Conservation (phyloP, 2,329 filamentous ascomycete species). For the Beauveria scarabaeidicola region DNA sequence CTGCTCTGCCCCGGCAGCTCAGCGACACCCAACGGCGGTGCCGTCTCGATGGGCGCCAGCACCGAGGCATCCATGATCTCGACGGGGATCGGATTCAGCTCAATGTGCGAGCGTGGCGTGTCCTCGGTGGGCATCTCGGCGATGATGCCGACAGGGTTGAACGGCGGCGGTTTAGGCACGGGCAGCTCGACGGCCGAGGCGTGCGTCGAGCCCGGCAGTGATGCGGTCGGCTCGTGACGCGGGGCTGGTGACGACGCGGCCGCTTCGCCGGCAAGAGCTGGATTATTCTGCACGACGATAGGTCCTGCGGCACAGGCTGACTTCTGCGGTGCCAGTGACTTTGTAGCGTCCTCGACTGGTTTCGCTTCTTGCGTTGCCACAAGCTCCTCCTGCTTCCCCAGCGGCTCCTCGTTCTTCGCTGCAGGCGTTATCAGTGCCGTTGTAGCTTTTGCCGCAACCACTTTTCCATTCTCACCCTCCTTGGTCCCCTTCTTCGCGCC, state of each 20-base stretch:
- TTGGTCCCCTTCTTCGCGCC: not conserved
- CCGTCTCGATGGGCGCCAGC: constrained; percentile 26
- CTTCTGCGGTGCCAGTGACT: not conserved
- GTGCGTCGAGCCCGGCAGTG: not conserved
- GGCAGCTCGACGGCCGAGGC: constrained; percentile 10
- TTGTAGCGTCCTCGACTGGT: no score
- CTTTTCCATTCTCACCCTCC: not conserved
- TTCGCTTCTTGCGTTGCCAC: not conserved
- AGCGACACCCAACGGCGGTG: constrained; percentile 19
- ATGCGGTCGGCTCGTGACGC: not conserved
- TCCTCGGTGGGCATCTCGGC: constrained; percentile 40
- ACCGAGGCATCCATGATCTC: constrained; percentile 35
- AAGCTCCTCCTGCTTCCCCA: not conserved
- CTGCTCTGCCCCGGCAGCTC: constrained; percentile 31
- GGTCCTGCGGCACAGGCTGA: not conserved
- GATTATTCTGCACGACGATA: not conserved
- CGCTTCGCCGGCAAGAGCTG: no score
- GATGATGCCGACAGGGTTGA: constrained; percentile 35
- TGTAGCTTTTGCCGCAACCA: not conserved
- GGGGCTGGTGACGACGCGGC: not conserved
- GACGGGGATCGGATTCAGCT: constrained; percentile 35
- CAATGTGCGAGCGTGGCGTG: constrained; percentile 31
- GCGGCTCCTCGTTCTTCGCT: no score
- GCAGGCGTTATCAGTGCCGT: no score
- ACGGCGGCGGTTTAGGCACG: constrained; percentile 15